Percentiles rank a stretch among this genome's conserved stretches.
These are phyloP conservation scores for Fraxinus greggii DNA, from an alignment of 305 asterid species.

Conservation along the genomic window DNA sequence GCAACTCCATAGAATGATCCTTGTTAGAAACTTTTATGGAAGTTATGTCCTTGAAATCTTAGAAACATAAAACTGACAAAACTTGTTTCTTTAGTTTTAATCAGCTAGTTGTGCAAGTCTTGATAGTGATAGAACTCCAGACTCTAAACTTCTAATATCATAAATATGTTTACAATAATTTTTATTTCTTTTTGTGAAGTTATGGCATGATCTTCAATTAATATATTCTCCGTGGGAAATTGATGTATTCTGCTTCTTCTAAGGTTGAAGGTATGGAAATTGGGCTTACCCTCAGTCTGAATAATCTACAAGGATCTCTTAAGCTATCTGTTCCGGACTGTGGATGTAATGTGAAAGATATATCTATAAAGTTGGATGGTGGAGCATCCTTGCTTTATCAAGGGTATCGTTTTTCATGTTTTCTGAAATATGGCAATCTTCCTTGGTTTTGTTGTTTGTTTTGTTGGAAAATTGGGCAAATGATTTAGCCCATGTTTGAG, in stretches of 20 bases:
- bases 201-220: background rate
- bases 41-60: background rate
- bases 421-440: background rate
- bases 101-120: background rate
- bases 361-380: slow-evolving; percentile 73
- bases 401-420: slow-evolving; percentile 55
- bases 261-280: slow-evolving; percentile 86
- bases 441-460: background rate
- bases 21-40: background rate
- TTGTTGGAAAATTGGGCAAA: background rate
- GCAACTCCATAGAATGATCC: background rate
- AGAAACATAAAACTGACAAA: background rate
- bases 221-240: background rate
- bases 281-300: slow-evolving; percentile 58
- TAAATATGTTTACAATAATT: background rate
- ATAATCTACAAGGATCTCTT: slow-evolving; percentile 63
- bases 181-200: background rate
- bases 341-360: slow-evolving; percentile 70
- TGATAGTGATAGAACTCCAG: background rate
- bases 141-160: background rate
- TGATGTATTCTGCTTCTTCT: slow-evolving; percentile 26
- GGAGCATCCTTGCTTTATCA: slow-evolving; percentile 98
- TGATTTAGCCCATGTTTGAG: background rate
- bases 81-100: background rate
- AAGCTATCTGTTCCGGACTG: slow-evolving; percentile 62